Base-by-base conservation (phyloP, 306 rosid species). In the Myrica gale region DNA sequence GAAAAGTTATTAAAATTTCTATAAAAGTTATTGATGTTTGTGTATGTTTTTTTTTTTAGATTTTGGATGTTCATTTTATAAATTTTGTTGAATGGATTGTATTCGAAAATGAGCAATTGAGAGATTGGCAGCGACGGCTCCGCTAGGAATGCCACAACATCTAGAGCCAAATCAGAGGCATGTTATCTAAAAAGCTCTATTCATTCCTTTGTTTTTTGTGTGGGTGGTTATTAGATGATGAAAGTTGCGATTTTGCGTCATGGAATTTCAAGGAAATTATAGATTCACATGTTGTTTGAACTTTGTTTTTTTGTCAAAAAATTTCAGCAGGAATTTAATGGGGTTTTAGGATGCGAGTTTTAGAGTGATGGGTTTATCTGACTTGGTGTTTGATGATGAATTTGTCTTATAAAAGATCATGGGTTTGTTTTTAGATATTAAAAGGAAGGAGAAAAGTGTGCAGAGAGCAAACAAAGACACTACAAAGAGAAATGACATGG, bases 401-500 rank as follows among this genome's bases (percentile, higher is more conserved):
- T 58, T 47, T 42, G 44, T 74, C 32, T 68, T 62, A 61, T 32
- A 74, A 17, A 54, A 23, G 50, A 16, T 65, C 19, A 42, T 79
- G 57, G 65, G n/a, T 70, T 79, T 55, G n/a, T 68, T 65, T 78
- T 83, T 65, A 95, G 99, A 95, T 81, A 86, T 95, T 26, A 87
- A 92, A 84, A 90, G 92, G 69, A 98, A 95, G 79, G 97, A 95
- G 78, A 95, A 89, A 68, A 88, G 65, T 78, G 99, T 92, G 57
- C 96, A 95, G 71, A 95, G 90, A 78, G 91, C 99, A 17, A 95
- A 92, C 69, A 85, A 57, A 82, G 99, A 95, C 50, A 97, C 99
- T 60, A 97, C 97, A 6, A 95, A 95, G 85, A 90, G 99, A 76
- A 95, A 90, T 66, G 97, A 95, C 87, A 89, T 95, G 90, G 93